Percentiles rank a stretch among this genome's conserved stretches.
Conservation (phyloP, 2,329 filamentous ascomycete species). For the Cylindrodendrum hubeiense region DNA sequence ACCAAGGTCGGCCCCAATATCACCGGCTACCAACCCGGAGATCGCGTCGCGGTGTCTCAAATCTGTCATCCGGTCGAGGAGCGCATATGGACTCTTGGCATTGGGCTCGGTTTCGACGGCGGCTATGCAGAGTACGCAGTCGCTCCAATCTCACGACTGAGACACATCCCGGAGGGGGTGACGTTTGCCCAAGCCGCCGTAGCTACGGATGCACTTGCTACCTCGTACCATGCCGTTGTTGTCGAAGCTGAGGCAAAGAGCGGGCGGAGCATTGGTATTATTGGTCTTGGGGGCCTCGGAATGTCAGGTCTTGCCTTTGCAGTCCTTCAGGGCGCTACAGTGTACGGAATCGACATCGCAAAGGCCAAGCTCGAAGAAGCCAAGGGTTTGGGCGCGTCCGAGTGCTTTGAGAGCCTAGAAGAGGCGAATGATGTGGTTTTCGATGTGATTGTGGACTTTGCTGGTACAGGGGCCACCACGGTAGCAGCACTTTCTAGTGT, state of each 20-base stretch:
- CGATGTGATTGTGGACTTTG: constrained; percentile 25
- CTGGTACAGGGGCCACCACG: background rate
- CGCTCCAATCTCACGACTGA: background rate
- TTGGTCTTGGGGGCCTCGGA: constrained; percentile 20
- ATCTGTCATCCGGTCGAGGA: constrained; percentile 8
- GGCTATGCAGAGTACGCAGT: constrained; percentile 18
- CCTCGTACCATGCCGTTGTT: constrained; percentile 12
- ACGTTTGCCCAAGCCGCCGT: constrained; percentile 18
- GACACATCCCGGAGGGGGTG: constrained; percentile 10
- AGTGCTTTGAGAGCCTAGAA: constrained; percentile 4
- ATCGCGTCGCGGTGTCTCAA: constrained; percentile 12
- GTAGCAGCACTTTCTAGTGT: background rate
- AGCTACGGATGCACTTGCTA: constrained; percentile 16
- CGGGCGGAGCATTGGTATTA: constrained; percentile 1
- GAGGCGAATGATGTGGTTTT: background rate
- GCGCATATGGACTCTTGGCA: background rate
- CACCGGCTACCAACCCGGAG: background rate
- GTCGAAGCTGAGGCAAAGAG: background rate
- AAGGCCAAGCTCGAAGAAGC: constrained; percentile 16
- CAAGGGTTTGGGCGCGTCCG: background rate
- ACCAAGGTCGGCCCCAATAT: constrained; percentile 2
- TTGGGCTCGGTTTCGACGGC: constrained; percentile 20
- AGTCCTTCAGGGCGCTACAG: constrained; percentile 1
- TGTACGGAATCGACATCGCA: constrained; percentile 21
- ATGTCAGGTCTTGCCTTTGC: constrained; percentile 6